Base-by-base conservation (phyloP, 2,329 filamentous ascomycete species). In the Proliferodiscus dingleyae region DNA sequence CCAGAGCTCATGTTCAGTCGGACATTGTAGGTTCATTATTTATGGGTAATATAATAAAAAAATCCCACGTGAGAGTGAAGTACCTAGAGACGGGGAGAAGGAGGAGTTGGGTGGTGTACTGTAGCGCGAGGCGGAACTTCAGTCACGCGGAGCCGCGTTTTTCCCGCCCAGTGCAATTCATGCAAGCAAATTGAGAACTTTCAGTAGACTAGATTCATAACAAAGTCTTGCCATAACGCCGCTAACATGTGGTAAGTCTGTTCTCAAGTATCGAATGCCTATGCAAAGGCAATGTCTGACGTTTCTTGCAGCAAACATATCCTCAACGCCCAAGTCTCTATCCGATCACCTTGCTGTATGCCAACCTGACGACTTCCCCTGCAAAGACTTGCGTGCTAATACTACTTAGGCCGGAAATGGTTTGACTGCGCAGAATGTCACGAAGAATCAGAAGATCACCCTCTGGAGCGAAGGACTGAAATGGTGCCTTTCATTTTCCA, bases 391-490 rank as follows among this genome's bases (percentile, higher is more conserved):
- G 13, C 38, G 11, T 26, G 15, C 41, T 50, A 16, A 40, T 32
- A 42, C 38, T 34, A 3, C 34, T 28, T 60, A 91, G 88, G 88
- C 74, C 80, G 81, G 50, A 96, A 95, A 74, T 98, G 94, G 94
- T 98, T 96, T 71, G 93, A 98, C 73, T 98, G 93, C 70, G 87
- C 88, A 54, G 86, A 96, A 66, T 98, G 93, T 71, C 93, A 98
- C 71, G 71, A 72, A 43, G 93, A 98, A 66, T 74, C 80, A 51
- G 85, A 94, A 67, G 69, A 73, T 50, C 93, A 97, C 66, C 70
- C 77, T 29, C 81, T 98, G 18, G 70, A 79, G 43, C 86, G 95
- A 69, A 76, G 74, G 54, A 76, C 83, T 58, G 93, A 98, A 63
- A 95, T 98, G 89, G 75, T 78, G 60, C 45, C 55, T 11, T 23